Percentiles rank a stretch among this genome's conserved stretches.
These are phyloP conservation scores for Penicillium paxilli DNA, from an alignment of 495 filamentous ascomycete genomes.

Conservation along the genomic window DNA sequence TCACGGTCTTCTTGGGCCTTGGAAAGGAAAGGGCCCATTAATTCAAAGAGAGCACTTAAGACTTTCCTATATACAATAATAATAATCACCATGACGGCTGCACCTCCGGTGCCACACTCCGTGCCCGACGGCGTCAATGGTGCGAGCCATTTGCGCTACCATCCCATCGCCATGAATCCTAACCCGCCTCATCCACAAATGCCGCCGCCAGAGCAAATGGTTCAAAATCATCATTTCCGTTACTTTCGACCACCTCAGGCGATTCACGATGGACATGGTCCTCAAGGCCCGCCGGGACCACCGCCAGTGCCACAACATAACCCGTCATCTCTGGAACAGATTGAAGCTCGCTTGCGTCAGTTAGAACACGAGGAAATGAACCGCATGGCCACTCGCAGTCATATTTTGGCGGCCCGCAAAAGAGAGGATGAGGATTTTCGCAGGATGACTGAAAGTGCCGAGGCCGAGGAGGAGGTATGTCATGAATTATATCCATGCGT, in stretches of 20 bases:
- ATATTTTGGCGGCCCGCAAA: conserved; percentile 44
- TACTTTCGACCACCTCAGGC: conserved; percentile 32
- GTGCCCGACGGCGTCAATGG: conserved; percentile 41
- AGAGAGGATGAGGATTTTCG: conserved; percentile 52
- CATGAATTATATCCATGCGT: neutral
- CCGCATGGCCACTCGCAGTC: conserved; percentile 44
- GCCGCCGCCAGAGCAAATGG: conserved; percentile 37
- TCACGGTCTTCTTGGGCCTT: neutral
- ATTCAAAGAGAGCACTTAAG: neutral
- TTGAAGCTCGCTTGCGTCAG: conserved; percentile 45
- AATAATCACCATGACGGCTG: conserved; percentile 37
- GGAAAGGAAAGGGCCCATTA: neutral
- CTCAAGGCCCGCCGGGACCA: conserved; percentile 17
- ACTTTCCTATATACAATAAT: neutral
- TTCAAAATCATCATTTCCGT: conserved; percentile 41
- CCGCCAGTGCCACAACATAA: conserved; percentile 25
- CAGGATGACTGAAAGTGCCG: conserved; percentile 46
- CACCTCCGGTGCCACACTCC: conserved; percentile 38
- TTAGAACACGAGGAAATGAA: conserved; percentile 50
- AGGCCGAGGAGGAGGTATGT: conserved; percentile 49
- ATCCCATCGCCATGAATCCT: conserved; percentile 51
- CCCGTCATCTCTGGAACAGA: conserved; percentile 40
- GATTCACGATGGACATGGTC: conserved; percentile 35
- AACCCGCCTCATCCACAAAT: conserved; percentile 33
- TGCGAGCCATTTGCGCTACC: conserved; percentile 41